These are phyloP conservation scores for Lactifluus subvellereus DNA, from an alignment of 768 basidiomycete genomes.

Conservation along the genomic window DNA sequence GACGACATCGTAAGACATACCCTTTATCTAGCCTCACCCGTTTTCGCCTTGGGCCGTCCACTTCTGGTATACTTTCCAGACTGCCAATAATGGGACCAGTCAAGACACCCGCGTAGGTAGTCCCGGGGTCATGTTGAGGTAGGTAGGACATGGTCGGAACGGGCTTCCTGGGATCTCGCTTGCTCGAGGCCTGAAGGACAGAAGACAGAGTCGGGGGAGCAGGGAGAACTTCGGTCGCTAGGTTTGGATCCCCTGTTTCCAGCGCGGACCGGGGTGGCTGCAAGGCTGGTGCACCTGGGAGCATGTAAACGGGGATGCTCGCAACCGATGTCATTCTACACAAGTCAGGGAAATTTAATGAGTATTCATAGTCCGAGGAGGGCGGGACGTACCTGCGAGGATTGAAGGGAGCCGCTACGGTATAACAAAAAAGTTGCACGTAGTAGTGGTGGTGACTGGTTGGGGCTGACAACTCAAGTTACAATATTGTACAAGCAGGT, in stretches of 20 bases:
- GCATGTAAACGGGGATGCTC: slow-evolving; percentile 63
- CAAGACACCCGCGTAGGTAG: slow-evolving; percentile 77
- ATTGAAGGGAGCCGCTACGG: slow-evolving; percentile 14
- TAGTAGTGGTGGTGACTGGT: slow-evolving; percentile 18
- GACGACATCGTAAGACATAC: slow-evolving; percentile 41
- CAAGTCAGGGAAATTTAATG: slow-evolving; percentile 10
- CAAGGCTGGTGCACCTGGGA: slow-evolving; percentile 63
- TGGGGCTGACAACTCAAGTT: slow-evolving; percentile 22
- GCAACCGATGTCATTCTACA: slow-evolving; percentile 64
- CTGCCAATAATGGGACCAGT: slow-evolving; percentile 46
- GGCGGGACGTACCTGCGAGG: background rate
- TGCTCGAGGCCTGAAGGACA: slow-evolving; percentile 57
- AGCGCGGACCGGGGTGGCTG: slow-evolving; percentile 81
- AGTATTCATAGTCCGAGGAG: background rate
- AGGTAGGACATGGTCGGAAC: slow-evolving; percentile 68
- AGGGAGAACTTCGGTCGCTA: slow-evolving; percentile 88
- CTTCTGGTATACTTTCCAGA: slow-evolving; percentile 42
- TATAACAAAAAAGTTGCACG: slow-evolving; percentile 17
- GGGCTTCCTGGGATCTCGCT: slow-evolving; percentile 79
- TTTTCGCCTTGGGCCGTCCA: slow-evolving; percentile 65
- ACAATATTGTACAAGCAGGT: slow-evolving; percentile 3
- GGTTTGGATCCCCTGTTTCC: slow-evolving; percentile 47
- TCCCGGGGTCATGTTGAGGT: slow-evolving; percentile 79
- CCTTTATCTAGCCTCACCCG: slow-evolving; percentile 67
- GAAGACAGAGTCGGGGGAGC: slow-evolving; percentile 75